Percentiles rank a stretch among this genome's conserved stretches.
phyloP scores from a whole-genome alignment of 352 stramenopile genomes.

The Phytophthora boehmeriae region DNA sequence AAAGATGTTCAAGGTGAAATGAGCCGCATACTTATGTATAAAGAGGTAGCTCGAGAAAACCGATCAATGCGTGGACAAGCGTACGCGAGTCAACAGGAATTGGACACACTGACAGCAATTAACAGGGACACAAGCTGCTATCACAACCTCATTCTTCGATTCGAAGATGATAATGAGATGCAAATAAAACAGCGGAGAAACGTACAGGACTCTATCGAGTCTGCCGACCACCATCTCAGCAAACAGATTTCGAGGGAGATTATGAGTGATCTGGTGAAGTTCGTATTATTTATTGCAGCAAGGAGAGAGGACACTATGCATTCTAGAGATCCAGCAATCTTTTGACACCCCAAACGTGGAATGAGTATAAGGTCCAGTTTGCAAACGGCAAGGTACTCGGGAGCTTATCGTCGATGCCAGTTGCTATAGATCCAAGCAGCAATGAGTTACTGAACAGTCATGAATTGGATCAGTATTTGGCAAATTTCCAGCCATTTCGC shows the following conservation, averaged over 20 bases:
- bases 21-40: slow-evolving; percentile 67
- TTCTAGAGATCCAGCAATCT: slow-evolving; percentile 35
- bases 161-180: slow-evolving; percentile 64
- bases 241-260: slow-evolving; percentile 44
- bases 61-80: slow-evolving; percentile 45
- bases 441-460: slow-evolving; percentile 31
- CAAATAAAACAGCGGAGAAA: slow-evolving; percentile 44
- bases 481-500: slow-evolving; percentile 34
- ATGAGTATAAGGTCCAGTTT: slow-evolving; percentile 62
- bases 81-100: slow-evolving; percentile 57
- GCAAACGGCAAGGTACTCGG: slow-evolving; percentile 17
- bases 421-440: slow-evolving; percentile 9
- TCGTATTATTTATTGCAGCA: slow-evolving; percentile 56
- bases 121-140: slow-evolving; percentile 61
- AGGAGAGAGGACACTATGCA: slow-evolving; percentile 58
- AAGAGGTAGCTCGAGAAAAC: slow-evolving; percentile 71
- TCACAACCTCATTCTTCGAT: slow-evolving; percentile 60
- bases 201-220: slow-evolving; percentile 37
- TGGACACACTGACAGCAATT: slow-evolving; percentile 48
- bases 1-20: slow-evolving; percentile 41
- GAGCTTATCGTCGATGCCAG: not conserved
- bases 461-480: slow-evolving; percentile 55
- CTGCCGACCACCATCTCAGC: slow-evolving; percentile 46
- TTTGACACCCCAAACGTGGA: slow-evolving; percentile 58
- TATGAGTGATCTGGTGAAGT: slow-evolving; percentile 60